Base-by-base conservation (phyloP, 495 filamentous ascomycete genomes). In the Penicillium mononematosum region DNA sequence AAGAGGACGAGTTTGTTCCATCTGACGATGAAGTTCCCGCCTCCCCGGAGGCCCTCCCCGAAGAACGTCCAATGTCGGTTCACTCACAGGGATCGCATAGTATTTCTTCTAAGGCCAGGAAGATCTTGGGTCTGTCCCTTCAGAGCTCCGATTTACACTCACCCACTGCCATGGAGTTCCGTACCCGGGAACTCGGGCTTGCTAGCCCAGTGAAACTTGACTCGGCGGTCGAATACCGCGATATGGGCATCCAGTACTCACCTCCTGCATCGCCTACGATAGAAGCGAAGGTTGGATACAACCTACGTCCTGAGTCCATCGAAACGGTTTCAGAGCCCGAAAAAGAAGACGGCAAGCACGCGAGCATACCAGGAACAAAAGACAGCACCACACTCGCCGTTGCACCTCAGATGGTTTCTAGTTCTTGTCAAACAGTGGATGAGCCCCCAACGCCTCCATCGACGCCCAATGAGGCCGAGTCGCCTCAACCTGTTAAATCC, bases 161-260 rank as follows among this genome's bases (percentile, higher is more conserved):
- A 9, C 50, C 53, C 38, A 63, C 61, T 27, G 68, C 62, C 4
- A 36, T 59, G 2, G 69, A 65, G 27, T 55, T 67, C 42, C 64
- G 60, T 41, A 41, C 49, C 29, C n/a, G 56, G 11, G 66, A 70
- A 12, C 17, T 58, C 11, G 32, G 34, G 14, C 22, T 53, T 12
- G 38, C 29, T 12, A 63, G 53, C 8, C 58, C 62, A 8, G 42
- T 49, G 25, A 69, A 66, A 31, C 20, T 32, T 8, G 39, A 59
- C 3, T 29, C 48, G 11, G 20, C 61, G 51, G 58, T 66, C 10
- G 61, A 69, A 34, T 93, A 92, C 69, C 80, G 81, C 39, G 89
- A 95, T 68, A 80, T 81, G n/a, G 90, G 85, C 3, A 80, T 89
- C 41, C 92, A 96, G 69, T 91, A 80, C 63, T 90, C 92, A 43